Evolutionary conservation across 2,329 filamentous ascomycete species (phyloP), one percentile per base, ranked within the genome.

Genomic region (Sarocladiaceae sp.): DNA sequence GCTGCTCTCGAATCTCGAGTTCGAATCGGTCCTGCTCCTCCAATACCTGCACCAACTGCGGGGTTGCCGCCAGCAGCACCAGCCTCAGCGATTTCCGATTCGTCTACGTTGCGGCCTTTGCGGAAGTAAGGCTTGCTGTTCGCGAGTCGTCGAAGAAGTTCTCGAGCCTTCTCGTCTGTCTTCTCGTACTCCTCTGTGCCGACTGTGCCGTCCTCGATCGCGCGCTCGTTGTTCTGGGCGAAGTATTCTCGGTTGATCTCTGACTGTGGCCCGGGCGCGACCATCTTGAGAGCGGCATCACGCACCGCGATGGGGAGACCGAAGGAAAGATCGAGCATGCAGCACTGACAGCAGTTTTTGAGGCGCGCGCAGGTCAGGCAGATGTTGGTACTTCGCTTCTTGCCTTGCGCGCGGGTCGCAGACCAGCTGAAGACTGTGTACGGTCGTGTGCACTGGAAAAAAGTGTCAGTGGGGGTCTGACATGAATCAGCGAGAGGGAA

Each of bases 321-420:
- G 64, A 97, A 99, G 12, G 90, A 93, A 55, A 99, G 75, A 78
- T 99, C 94, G 51, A 99, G 86, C 90, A 97, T 97, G 76, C 94
- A 99, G 72, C 87, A 93, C 75, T 99, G 94, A 66, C 94, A 99
- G 75, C 94, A 97, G 75, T 99, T 99, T 73, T 99, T 99, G 59
- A 97, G 79, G 40, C 94, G 88, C 20, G 94, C 93, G 75, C 94
- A 99, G 36, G 94, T 99, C 22, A 99, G 78, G 70, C 94, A 99
- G 63, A 97, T 95, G 62, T 90, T 96, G 52, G 93, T 97, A 59
- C 89, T 86, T 72, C 95, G 96, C 69, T 93, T 92, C 56, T 92
- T 88, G 23, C 91, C 84, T 57, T 83, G 79, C 2, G 92, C 94
- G 53, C 94, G 89, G 67, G 96, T 92, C 57, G 89, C 86, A 62